Evolutionary conservation across 768 basidiomycete species (phyloP).

Genomic region (Stropharia rugosoannulata): DNA sequence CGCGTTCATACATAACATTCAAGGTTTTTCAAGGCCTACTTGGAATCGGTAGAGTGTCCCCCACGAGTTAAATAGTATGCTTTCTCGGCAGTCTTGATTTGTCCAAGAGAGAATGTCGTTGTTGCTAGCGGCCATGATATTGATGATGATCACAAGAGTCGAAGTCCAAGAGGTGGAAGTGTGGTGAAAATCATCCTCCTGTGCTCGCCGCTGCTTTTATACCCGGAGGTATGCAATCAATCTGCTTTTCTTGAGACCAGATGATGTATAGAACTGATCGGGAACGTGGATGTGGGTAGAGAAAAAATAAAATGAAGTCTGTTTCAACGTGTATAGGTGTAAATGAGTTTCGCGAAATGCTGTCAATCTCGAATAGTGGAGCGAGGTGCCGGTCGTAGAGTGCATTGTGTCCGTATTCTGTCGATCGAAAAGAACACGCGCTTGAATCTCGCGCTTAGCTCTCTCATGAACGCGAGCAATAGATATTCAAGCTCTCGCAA

Average conservation of each 20-base stretch:
- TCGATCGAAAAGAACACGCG: conserved; percentile 72
- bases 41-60: conserved; percentile 82
- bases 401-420: conserved; percentile 36
- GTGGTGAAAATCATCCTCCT: conserved; percentile 29
- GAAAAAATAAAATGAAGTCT: conserved; percentile 67
- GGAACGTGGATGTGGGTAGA: conserved; percentile 66
- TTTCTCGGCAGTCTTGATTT: conserved; percentile 82
- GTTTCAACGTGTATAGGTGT: conserved; percentile 71
- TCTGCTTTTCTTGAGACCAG: conserved; percentile 37
- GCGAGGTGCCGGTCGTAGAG: conserved; percentile 61
- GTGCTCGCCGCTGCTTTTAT: conserved; percentile 52
- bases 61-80: conserved; percentile 79
- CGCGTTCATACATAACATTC: conserved; percentile 1
- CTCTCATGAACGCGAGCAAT: conserved; percentile 24
- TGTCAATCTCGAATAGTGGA: conserved; percentile 67
- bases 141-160: conserved; percentile 22
- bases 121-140: conserved; percentile 38
- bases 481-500: conserved; percentile 24
- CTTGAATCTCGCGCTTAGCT: conserved; percentile 46
- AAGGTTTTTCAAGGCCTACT: conserved; percentile 36
- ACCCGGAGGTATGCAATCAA: conserved; percentile 45
- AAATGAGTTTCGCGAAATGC: conserved; percentile 59
- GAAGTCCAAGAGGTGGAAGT: conserved; percentile 17
- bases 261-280: conserved; percentile 64
- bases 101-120: conserved; percentile 86